A percentile compares a stretch with the other conserved stretches of the same genome.
Conservation (phyloP, 352 stramenopile genomes). For the Lagenidium sp. region DNA sequence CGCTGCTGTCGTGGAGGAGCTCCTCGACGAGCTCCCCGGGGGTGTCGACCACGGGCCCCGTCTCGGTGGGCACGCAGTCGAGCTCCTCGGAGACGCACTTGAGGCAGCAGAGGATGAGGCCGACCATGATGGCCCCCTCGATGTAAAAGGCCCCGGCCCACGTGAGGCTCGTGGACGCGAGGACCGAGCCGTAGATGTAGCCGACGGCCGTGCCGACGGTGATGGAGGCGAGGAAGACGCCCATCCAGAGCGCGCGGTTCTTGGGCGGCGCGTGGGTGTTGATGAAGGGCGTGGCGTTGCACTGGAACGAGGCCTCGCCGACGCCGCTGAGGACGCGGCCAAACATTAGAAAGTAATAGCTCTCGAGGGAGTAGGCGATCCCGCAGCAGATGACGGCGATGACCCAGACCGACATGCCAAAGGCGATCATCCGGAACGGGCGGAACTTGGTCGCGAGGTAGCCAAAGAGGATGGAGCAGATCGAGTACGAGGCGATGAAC, state of each 20-base stretch:
- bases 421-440: slow-evolving; percentile 87
- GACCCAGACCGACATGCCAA: slow-evolving; percentile 88
- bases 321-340: slow-evolving; percentile 84
- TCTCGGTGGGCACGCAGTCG: slow-evolving; percentile 31
- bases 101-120: slow-evolving; percentile 58
- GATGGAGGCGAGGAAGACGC: slow-evolving; percentile 89
- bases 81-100: slow-evolving; percentile 46
- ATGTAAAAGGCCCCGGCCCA: slow-evolving; percentile 86
- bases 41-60: background rate
- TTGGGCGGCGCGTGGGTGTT: slow-evolving; percentile 71
- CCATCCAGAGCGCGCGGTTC: slow-evolving; percentile 83
- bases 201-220: slow-evolving; percentile 87
- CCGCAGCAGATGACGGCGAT: slow-evolving; percentile 85
- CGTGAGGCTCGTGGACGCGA: slow-evolving; percentile 42
- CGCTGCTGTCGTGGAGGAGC: slow-evolving; percentile 8
- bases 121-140: slow-evolving; percentile 78
- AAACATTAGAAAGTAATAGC: slow-evolving; percentile 86
- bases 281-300: slow-evolving; percentile 91
- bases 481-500: slow-evolving; percentile 92
- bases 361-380: slow-evolving; percentile 57
- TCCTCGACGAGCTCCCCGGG: slow-evolving; percentile 2
- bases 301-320: slow-evolving; percentile 90
- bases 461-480: slow-evolving; percentile 88
- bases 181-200: slow-evolving; percentile 84
- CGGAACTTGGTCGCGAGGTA: slow-evolving; percentile 83